A percentile compares a stretch with the other conserved stretches of the same genome.
Evolutionary conservation across 768 basidiomycete species (phyloP).

Genomic region (Hericium alpestre): DNA sequence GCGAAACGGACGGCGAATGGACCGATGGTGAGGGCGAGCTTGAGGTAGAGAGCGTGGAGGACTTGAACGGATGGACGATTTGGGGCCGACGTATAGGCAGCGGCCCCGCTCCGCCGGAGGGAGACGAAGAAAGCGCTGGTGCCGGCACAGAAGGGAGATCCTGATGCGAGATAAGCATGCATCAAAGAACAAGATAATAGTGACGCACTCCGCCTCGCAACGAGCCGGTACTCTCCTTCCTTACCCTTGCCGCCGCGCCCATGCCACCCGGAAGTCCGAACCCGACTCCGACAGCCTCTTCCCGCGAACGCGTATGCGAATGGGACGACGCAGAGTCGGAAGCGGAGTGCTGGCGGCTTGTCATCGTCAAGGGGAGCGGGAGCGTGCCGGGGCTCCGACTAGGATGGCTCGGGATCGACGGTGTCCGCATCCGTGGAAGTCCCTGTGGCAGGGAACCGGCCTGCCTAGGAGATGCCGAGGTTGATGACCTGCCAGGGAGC

Average conservation of each 20-base stretch:
- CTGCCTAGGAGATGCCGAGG: not conserved
- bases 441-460: constrained; percentile 14
- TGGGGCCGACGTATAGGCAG: constrained; percentile 35
- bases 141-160: constrained; percentile 27
- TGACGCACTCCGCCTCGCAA: constrained; percentile 22
- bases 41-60: constrained; percentile 33
- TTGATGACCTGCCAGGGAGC: constrained; percentile 25
- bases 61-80: constrained; percentile 40
- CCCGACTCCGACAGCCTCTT: constrained; percentile 19
- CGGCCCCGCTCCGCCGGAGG: constrained; percentile 13
- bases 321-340: constrained; percentile 33
- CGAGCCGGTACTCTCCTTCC: constrained; percentile 39
- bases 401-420: constrained; percentile 28
- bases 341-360: not conserved
- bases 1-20: constrained; percentile 37
- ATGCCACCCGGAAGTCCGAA: not conserved
- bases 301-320: constrained; percentile 25
- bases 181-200: not conserved
- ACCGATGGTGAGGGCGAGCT: constrained; percentile 35
- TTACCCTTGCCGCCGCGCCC: constrained; percentile 24
- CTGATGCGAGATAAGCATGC: constrained; percentile 13
- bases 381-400: constrained; percentile 24
- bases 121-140: not conserved
- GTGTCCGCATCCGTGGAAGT: constrained; percentile 24
- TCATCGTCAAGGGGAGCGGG: constrained; percentile 23